These are phyloP conservation scores for Arabis alpina DNA, from an alignment of 345 rosid genomes.

Conservation along the genomic window DNA sequence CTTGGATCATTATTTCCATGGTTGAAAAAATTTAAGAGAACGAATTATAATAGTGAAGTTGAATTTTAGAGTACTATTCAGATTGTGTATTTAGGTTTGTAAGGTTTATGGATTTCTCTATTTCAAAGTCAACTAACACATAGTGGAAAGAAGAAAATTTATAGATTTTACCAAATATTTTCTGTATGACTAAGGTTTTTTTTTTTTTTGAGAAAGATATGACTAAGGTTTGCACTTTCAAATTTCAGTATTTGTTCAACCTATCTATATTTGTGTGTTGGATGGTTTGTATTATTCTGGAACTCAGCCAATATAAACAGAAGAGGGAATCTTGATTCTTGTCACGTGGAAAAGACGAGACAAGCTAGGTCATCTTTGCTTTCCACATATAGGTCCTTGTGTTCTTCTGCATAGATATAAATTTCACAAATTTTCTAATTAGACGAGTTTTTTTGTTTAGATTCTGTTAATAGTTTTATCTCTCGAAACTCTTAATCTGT, in stretches of 20 bases:
- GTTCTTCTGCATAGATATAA: not conserved
- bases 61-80: not conserved
- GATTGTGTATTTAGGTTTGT: not conserved
- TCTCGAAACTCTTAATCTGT: not conserved
- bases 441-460: not conserved
- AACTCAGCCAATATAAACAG: slow-evolving; percentile 23
- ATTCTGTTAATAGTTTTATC: not conserved
- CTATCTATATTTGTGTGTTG: not conserved
- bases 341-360: slow-evolving; percentile 17
- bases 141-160: not conserved
- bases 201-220: not conserved
- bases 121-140: not conserved
- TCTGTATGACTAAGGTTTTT: not conserved
- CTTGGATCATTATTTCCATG: not conserved
- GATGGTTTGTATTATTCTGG: not conserved
- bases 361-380: not conserved
- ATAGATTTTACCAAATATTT: not conserved
- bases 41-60: not conserved
- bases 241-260: not conserved
- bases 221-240: too few species aligned
- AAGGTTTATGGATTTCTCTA: not conserved
- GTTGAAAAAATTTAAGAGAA: not conserved
- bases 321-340: slow-evolving; percentile 20
- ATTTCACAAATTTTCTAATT: not conserved
- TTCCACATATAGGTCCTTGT: too few species aligned